phyloP scores from a whole-genome alignment of 139 green algal genomes.

The Spirogloea muscicola region DNA sequence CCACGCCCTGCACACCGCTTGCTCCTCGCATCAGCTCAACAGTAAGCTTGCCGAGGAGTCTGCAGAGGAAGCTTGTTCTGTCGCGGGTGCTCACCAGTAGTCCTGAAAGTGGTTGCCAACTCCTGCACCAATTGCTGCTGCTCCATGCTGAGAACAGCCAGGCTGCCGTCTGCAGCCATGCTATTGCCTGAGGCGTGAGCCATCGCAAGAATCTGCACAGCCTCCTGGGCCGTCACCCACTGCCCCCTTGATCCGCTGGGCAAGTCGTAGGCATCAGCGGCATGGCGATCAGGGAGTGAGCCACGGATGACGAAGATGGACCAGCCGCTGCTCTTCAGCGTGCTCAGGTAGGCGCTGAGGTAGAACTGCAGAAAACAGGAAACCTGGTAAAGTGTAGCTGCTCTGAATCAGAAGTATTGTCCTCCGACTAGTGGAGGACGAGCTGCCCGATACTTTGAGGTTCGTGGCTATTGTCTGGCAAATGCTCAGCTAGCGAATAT shows the following conservation, averaged over 20 bases:
- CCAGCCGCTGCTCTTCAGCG: conserved; percentile 62
- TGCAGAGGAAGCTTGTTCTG: conserved; percentile 1
- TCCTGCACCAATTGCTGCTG: conserved; percentile 23
- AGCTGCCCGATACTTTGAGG: too few species aligned
- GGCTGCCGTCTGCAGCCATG: not conserved
- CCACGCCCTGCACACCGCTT: not conserved
- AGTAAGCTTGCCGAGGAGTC: conserved; percentile 17
- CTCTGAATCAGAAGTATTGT: too few species aligned
- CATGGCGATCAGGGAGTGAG: not conserved
- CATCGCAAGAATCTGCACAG: not conserved
- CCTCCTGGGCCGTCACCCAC: conserved; percentile 24
- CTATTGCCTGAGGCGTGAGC: conserved; percentile 3
- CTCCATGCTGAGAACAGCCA: conserved; percentile 13
- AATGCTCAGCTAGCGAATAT: too few species aligned
- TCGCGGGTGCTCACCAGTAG: not conserved
- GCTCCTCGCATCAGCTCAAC: not conserved
- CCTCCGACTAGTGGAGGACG: too few species aligned
- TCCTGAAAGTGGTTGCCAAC: not conserved
- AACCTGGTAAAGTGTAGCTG: too few species aligned
- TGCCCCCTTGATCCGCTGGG: conserved; percentile 3
- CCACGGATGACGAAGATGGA: conserved; percentile 69
- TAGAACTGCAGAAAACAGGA: conserved; percentile 72
- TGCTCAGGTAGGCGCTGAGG: conserved; percentile 66
- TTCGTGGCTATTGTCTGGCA: too few species aligned
- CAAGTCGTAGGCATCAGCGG: not conserved